Percentiles rank a stretch among this genome's conserved stretches.
Evolutionary conservation across 192 early-diverging fungal genomes (phyloP).

Genomic region (Backusella sp.): DNA sequence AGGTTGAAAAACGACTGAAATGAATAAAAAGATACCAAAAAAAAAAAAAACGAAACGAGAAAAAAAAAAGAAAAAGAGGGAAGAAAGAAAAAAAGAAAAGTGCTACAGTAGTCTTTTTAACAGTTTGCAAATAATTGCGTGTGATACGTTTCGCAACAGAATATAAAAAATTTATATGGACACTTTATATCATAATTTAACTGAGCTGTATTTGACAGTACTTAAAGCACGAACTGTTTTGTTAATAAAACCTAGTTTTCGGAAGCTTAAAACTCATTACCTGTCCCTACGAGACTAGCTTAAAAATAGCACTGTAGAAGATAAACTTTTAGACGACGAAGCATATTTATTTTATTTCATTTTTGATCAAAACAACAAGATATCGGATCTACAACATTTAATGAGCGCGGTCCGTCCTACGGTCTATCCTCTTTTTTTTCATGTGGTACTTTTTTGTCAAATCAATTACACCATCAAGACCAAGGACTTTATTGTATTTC

Average conservation of each 20-base stretch:
- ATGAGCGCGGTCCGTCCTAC: not conserved
- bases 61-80: not conserved
- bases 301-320: not conserved
- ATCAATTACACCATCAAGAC: not conserved
- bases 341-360: not conserved
- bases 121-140: not conserved
- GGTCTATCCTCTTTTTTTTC: not conserved
- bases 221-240: not conserved
- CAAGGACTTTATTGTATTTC: not conserved
- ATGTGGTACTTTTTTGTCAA: not conserved
- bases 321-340: not conserved
- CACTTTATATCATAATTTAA: not conserved
- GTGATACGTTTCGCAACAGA: constrained; percentile 5
- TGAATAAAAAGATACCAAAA: not conserved
- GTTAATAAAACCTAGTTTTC: not conserved
- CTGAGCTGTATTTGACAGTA: constrained; percentile 4
- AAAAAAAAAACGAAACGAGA: constrained; percentile 3
- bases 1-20: not conserved
- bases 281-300: not conserved
- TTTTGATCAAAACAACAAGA: not conserved
- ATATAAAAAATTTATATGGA: not conserved
- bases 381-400: constrained; percentile 7
- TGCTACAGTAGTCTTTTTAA: not conserved
- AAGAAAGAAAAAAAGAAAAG: constrained; percentile 2
- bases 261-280: constrained; percentile 1